phyloP scores from a whole-genome alignment of 1,284 basidiomycete species.

The Heimioporus punctisporus region DNA sequence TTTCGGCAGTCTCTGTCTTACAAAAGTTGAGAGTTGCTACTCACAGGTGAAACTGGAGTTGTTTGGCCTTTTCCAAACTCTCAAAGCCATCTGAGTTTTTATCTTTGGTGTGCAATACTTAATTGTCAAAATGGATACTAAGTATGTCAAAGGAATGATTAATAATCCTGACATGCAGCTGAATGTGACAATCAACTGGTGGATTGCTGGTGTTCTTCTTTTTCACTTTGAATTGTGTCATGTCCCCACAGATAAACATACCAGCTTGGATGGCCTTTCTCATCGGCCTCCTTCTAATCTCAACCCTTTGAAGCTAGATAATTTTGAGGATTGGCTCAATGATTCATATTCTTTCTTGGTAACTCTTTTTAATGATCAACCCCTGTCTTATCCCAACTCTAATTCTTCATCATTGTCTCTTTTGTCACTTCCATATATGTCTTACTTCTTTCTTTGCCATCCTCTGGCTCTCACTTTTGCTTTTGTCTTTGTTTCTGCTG shows the following conservation, averaged over 20 bases:
- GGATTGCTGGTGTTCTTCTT: slow-evolving; percentile 39
- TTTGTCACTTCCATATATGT: too few species aligned
- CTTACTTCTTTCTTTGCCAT: too few species aligned
- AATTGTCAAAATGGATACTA: background rate
- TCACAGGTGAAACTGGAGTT: slow-evolving; percentile 33
- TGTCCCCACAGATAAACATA: slow-evolving; percentile 10
- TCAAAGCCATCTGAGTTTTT: background rate
- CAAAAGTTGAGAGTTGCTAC: slow-evolving; percentile 36
- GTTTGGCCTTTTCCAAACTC: slow-evolving; percentile 35
- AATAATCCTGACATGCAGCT: slow-evolving; percentile 20
- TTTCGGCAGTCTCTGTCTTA: slow-evolving; percentile 39
- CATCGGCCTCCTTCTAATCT: background rate
- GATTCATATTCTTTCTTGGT: background rate
- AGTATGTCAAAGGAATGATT: slow-evolving; percentile 13
- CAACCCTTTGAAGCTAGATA: background rate
- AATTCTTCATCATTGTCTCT: too few species aligned
- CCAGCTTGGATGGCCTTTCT: slow-evolving; percentile 30
- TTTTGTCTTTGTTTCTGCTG: too few species aligned
- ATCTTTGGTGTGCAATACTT: background rate
- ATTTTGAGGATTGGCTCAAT: background rate
- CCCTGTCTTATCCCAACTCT: too few species aligned
- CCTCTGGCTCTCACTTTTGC: too few species aligned
- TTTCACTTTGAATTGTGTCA: background rate
- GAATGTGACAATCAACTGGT: slow-evolving; percentile 38
- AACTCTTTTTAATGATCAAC: background rate